A percentile compares a stretch with the other conserved stretches of the same genome.
These are phyloP conservation scores for Triadica sebifera DNA, from an alignment of 345 rosid species.

Conservation along the genomic window DNA sequence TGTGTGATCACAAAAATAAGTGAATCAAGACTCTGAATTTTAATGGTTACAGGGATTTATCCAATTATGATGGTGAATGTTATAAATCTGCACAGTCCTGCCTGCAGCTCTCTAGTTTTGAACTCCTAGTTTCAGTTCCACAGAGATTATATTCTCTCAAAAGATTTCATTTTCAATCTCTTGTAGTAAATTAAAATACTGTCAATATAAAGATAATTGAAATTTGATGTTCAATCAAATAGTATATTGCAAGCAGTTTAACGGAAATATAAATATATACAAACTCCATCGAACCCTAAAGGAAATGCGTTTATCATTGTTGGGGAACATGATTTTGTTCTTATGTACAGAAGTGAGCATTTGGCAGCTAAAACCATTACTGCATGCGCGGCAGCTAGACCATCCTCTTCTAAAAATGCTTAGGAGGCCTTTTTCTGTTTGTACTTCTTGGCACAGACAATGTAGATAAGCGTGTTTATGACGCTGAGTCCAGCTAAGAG, in stretches of 20 bases:
- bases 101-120: too few species aligned
- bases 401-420: not conserved
- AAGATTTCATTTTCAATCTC: too few species aligned
- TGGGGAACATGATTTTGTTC: not conserved
- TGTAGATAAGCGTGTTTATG: slow-evolving; percentile 58
- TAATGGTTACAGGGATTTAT: too few species aligned
- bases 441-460: slow-evolving; percentile 63
- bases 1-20: too few species aligned
- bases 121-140: too few species aligned
- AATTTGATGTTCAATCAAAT: too few species aligned
- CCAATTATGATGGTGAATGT: too few species aligned
- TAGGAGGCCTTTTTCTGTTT: slow-evolving; percentile 56
- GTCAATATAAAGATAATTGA: too few species aligned
- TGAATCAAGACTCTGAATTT: too few species aligned
- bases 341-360: slow-evolving; percentile 14
- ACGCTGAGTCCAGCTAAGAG: slow-evolving; percentile 76
- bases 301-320: not conserved
- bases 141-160: too few species aligned
- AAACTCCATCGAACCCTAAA: not conserved
- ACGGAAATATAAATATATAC: not conserved
- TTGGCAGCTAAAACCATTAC: not conserved
- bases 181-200: too few species aligned
- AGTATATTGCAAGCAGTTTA: not conserved
- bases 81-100: too few species aligned
- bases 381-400: not conserved